Base-by-base conservation (phyloP, 1,284 basidiomycete genomes). In the Microbotryum silenes-acaulis region DNA sequence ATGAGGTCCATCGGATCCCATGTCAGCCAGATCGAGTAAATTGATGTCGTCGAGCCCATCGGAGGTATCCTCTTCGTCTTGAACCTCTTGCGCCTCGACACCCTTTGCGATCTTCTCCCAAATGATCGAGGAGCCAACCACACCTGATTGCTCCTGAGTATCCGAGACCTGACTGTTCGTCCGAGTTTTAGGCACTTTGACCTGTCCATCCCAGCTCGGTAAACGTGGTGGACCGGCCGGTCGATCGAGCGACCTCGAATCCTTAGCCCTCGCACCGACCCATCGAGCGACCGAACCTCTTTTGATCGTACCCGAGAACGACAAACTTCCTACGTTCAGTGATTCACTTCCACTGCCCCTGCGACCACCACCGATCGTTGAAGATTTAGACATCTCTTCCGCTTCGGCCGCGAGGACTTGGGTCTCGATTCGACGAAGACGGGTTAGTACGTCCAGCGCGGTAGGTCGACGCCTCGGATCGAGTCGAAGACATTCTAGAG, bases 261-360 rank as follows among this genome's bases (percentile, higher is more conserved):
- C 50, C 14, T 59, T 49, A 10, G 57, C 58, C 70, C 82, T 83
- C 7, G 79, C 79, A 9, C 82, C 81, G n/a, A 27, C 6, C 25
- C 33, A 42, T 37, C 42, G 25, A 23, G n/a, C 33, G 18, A 20
- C 58, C 70, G 53, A 62, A 1, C 65, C 62, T 16, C 52, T 33
- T 54, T 64, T 66, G 2, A 48, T 49, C 72, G 54, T 67, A 1
- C 82, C 83, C 78, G 87, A 82, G 67, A 89, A 88, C 69, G 85
- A 86, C 74, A 94, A 79, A 64, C 87, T 92, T 1, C 93, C 92
- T 29, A 96, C 83, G 75, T 93, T 72, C 46, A 70, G 71, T 5
- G 60, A 42, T 16, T 57, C 62, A 65, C 16, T 51, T 53, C 56
- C 59, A 25, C 4, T 25, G 25, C 25, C 25, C 2, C 25, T 25